phyloP scores from a whole-genome alignment of 495 filamentous ascomycete genomes.

The Neurospora sp. region DNA sequence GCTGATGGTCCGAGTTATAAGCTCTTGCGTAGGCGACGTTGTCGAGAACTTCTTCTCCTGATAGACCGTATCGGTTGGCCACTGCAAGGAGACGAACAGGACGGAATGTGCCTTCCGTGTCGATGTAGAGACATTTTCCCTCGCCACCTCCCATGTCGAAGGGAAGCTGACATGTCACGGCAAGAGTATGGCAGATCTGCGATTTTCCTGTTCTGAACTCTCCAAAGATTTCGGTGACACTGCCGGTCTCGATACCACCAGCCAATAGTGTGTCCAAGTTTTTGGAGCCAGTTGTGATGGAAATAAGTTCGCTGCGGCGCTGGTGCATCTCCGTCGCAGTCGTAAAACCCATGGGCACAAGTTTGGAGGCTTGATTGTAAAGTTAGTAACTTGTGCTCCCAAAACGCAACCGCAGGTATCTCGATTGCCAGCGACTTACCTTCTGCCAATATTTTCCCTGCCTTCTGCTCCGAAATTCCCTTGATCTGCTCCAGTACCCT shows the following conservation, averaged over 20 bases:
- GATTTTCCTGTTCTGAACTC: slow-evolving; percentile 97
- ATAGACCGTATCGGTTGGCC: slow-evolving; percentile 85
- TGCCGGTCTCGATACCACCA: slow-evolving; percentile 91
- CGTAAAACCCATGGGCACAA: slow-evolving; percentile 97
- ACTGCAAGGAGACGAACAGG: slow-evolving; percentile 85
- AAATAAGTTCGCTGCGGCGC: slow-evolving; percentile 89
- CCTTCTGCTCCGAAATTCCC: slow-evolving; percentile 94
- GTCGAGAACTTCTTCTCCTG: slow-evolving; percentile 93
- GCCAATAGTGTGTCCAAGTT: slow-evolving; percentile 91
- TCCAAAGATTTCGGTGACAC: slow-evolving; percentile 97
- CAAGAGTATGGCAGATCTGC: slow-evolving; percentile 97
- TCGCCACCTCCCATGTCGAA: slow-evolving; percentile 99
- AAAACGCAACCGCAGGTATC: neutral
- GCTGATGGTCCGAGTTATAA: slow-evolving; percentile 96
- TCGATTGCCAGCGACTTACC: slow-evolving; percentile 37
- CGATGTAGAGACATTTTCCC: slow-evolving; percentile 98
- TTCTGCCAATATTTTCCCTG: slow-evolving; percentile 84
- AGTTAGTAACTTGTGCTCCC: slow-evolving; percentile 1
- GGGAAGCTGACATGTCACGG: slow-evolving; percentile 91
- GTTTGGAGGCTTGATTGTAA: slow-evolving; percentile 61
- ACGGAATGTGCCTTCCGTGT: slow-evolving; percentile 94
- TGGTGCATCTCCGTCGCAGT: slow-evolving; percentile 99
- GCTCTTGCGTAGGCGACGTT: slow-evolving; percentile 96
- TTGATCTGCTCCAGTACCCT: slow-evolving; percentile 87
- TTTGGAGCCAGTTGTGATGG: slow-evolving; percentile 95